Evolutionary conservation across 331 rosid species (phyloP), one percentile per base, ranked within the genome.

Genomic region (Acacia pycnantha): DNA sequence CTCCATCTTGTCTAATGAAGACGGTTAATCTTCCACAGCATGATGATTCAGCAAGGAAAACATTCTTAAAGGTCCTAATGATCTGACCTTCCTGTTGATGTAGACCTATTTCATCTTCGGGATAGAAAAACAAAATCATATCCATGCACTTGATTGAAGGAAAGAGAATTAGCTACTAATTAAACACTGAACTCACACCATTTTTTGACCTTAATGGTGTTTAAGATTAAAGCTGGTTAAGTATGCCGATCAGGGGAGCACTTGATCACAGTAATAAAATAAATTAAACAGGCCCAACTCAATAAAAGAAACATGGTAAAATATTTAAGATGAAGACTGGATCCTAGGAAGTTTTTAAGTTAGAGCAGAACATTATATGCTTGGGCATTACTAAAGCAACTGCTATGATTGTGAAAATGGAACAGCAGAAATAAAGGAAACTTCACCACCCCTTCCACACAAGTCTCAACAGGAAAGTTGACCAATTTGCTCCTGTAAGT

Each of bases 311-410:
- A 33, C 77, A 83, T 24, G 59, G 82, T 76, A 73, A 24, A 47
- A 78, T 44, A 35, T 82, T 70, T 27, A 67, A 79, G 81, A 87
- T 79, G 70, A 70, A 85, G 81, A 84, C 87, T 19, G 58, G 43
- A 81, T 84, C 56, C 58, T 47, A 81, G 84, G 84, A 86, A 88
- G 88, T 85, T 79, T 22, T 79, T 43, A 43, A 85, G 82, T 82
- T 81, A 88, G 82, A 86, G 87, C 89, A 82, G 76, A 83, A 79
- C 86, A 67, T 65, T 59, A 73, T 68, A 44, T 83, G 82, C 85
- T 74, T 81, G 75, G 79, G 73, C 82, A 84, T 79, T 11, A 65
- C 87, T 77, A 70, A 74, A 81, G 85, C 68, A 83, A 88, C 77
- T 70, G 79, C 77, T 62, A 77, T 79, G 65, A 83, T 72, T 37